Evolutionary conservation across 2,329 filamentous ascomycete species (phyloP).

Genomic region (Teratosphaeria zuluensis): DNA sequence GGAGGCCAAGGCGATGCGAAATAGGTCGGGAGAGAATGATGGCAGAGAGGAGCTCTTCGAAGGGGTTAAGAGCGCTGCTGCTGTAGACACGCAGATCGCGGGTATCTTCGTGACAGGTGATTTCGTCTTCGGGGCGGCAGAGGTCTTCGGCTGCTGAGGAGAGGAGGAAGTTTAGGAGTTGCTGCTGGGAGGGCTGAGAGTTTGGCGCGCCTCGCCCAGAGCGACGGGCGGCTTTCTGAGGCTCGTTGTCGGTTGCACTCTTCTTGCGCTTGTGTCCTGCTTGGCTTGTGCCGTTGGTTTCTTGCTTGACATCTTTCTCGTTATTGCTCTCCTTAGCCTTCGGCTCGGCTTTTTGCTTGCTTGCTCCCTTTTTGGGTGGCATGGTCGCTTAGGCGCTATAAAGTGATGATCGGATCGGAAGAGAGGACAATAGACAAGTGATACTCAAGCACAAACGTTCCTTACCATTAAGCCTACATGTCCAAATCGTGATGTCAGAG

Average conservation of each 20-base stretch:
- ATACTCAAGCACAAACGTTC: neutral
- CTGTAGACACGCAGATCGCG: slow-evolving; percentile 25
- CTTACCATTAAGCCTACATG: neutral
- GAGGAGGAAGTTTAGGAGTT: slow-evolving; percentile 27
- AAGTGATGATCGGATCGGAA: too few species aligned
- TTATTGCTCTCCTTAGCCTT: neutral
- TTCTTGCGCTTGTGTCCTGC: slow-evolving; percentile 6
- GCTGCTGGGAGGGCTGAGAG: slow-evolving; percentile 13
- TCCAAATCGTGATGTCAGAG: neutral
- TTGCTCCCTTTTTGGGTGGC: neutral
- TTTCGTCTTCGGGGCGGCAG: slow-evolving; percentile 27
- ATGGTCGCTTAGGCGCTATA: neutral
- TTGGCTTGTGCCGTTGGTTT: neutral
- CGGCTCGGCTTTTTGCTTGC: neutral
- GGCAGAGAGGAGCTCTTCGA: slow-evolving; percentile 37
- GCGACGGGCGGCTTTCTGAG: slow-evolving; percentile 19
- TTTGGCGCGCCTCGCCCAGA: slow-evolving; percentile 19
- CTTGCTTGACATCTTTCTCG: neutral
- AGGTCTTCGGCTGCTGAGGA: slow-evolving; percentile 20
- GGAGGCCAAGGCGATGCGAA: slow-evolving; percentile 34
- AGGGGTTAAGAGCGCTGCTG: slow-evolving; percentile 26
- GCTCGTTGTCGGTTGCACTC: slow-evolving; percentile 9
- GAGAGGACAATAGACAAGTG: neutral
- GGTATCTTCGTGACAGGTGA: slow-evolving; percentile 16
- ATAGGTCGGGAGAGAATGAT: slow-evolving; percentile 37